Evolutionary conservation across 495 filamentous ascomycete species (phyloP).

Genomic region (Daldinia concentrica): DNA sequence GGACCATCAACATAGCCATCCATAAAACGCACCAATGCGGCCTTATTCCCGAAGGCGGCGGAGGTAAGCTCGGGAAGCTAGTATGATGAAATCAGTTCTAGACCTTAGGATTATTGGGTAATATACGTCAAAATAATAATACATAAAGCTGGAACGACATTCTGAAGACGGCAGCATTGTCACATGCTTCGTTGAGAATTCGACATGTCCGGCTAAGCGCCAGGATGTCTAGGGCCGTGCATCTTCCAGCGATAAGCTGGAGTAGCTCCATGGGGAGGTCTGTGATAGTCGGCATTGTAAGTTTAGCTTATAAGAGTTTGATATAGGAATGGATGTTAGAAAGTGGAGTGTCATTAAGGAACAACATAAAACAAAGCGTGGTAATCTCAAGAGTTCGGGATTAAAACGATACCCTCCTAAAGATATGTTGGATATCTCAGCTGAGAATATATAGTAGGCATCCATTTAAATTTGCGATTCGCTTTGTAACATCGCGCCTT

Average conservation of each 20-base stretch:
- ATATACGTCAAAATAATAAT: slow-evolving; percentile 1
- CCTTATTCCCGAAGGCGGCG: slow-evolving; percentile 12
- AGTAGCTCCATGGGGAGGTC: slow-evolving; percentile 26
- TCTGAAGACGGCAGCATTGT: slow-evolving; percentile 23
- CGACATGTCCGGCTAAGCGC: slow-evolving; percentile 28
- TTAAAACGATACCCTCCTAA: not conserved
- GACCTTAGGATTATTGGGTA: not conserved
- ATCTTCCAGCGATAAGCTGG: slow-evolving; percentile 30
- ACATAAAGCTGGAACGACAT: slow-evolving; percentile 34
- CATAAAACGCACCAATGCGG: slow-evolving; percentile 24
- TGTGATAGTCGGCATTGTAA: slow-evolving; percentile 15
- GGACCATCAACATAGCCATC: slow-evolving; percentile 23
- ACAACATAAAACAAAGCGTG: not conserved
- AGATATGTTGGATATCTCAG: not conserved
- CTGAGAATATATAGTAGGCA: not conserved
- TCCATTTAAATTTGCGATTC: not conserved
- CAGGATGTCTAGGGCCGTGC: slow-evolving; percentile 28
- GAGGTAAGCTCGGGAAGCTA: slow-evolving; percentile 34
- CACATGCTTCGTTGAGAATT: slow-evolving; percentile 18
- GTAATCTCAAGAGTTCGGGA: not conserved
- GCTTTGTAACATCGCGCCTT: not conserved
- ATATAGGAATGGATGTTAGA: not conserved
- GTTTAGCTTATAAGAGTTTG: not conserved
- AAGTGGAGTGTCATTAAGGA: not conserved
- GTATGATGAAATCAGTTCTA: not conserved